A percentile compares a stretch with the other conserved stretches of the same genome.
These are phyloP conservation scores for Arthrobotrys sinensis DNA, from an alignment of 2,329 filamentous ascomycete species.

Conservation along the genomic window DNA sequence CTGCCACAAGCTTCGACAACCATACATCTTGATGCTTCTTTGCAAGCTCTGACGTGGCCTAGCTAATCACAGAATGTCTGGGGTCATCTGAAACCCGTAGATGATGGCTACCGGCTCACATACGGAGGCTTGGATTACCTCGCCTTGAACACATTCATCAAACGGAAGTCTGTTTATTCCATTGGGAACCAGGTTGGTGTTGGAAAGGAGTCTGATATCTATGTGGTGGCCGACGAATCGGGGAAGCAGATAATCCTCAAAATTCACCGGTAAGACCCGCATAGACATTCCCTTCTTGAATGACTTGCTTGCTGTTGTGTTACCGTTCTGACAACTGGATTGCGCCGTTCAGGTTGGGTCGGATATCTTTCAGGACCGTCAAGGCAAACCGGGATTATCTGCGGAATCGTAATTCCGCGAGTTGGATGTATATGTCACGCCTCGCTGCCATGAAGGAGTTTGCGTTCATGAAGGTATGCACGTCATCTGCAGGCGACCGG, in stretches of 20 bases:
- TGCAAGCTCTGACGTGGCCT: conserved; percentile 47
- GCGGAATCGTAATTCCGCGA: conserved; percentile 82
- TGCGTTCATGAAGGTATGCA: conserved; percentile 84
- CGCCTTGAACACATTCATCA: conserved; percentile 90
- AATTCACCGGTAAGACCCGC: conserved; percentile 78
- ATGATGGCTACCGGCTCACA: conserved; percentile 95
- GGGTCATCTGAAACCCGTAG: conserved; percentile 65
- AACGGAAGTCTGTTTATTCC: conserved; percentile 85
- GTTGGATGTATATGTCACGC: conserved; percentile 98
- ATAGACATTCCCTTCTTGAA: conserved; percentile 50
- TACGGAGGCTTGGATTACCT: conserved; percentile 98
- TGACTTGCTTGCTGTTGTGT: conserved; percentile 44
- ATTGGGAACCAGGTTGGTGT: conserved; percentile 95
- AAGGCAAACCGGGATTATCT: conserved; percentile 97
- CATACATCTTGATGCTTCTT: conserved; percentile 14
- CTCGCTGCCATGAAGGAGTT: conserved; percentile 94
- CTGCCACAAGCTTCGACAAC: conserved; percentile 15
- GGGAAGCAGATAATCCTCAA: conserved; percentile 88
- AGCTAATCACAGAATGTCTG: conserved; percentile 45
- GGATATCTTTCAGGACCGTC: conserved; percentile 96
- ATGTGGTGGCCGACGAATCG: conserved; percentile 86
- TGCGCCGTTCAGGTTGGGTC: conserved; percentile 74
- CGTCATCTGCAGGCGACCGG: conserved; percentile 30
- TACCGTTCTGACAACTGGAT: conserved; percentile 20
- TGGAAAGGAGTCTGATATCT: conserved; percentile 97